Evolutionary conservation across 768 basidiomycete species (phyloP).

Genomic region (Hypsizygus marmoreus): DNA sequence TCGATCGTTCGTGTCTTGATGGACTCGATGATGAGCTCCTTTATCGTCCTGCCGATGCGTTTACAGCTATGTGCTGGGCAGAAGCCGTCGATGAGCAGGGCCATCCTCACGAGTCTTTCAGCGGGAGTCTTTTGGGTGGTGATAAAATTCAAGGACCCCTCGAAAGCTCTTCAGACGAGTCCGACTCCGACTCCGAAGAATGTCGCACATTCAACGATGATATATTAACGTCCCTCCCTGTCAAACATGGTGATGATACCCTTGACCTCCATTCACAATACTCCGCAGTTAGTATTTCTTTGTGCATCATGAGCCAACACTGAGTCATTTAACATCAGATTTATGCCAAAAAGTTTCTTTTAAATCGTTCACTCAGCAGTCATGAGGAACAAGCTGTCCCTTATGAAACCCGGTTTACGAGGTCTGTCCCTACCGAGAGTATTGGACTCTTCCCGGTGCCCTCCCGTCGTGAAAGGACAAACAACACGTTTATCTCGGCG

Average conservation of each 20-base stretch:
- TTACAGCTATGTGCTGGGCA: conserved; percentile 39
- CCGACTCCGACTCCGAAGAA: conserved; percentile 29
- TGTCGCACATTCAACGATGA: conserved; percentile 26
- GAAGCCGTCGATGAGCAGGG: conserved; percentile 20
- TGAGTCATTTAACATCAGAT: no score
- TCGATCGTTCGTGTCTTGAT: conserved; percentile 38
- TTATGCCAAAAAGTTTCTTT: no score
- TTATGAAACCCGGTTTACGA: conserved; percentile 20
- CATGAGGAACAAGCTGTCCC: conserved; percentile 22
- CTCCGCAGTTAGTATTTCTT: conserved; percentile 8
- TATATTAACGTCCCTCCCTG: conserved; percentile 1
- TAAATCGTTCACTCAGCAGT: conserved; percentile 12
- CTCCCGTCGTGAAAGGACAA: conserved; percentile 13
- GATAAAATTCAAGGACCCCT: conserved; percentile 9
- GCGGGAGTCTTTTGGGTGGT: not conserved
- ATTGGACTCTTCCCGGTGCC: conserved; percentile 31
- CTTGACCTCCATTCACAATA: not conserved
- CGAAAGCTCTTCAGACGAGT: conserved; percentile 24
- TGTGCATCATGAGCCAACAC: no score
- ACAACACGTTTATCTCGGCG: conserved; percentile 23
- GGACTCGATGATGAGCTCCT: conserved; percentile 40
- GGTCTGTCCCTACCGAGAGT: conserved; percentile 25
- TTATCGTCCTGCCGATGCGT: conserved; percentile 36
- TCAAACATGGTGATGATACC: conserved; percentile 1
- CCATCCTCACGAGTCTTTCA: not conserved